phyloP scores from a whole-genome alignment of 2,329 filamentous ascomycete species.

The Curvularia sp. region DNA sequence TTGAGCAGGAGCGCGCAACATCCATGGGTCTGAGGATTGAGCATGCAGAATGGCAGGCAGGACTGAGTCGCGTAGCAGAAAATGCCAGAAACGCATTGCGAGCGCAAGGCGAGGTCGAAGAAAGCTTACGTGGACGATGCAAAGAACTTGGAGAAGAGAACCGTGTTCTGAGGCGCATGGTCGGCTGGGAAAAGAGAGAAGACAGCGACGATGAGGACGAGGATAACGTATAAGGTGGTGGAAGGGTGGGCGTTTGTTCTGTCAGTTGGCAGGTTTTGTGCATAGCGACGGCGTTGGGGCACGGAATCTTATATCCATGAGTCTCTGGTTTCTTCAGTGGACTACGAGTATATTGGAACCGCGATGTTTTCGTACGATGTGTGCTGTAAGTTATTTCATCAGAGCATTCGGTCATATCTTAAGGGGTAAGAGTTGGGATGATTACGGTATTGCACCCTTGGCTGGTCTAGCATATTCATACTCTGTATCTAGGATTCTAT shows the following conservation, averaged over 20 bases:
- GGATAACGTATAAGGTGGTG: slow-evolving; percentile 9
- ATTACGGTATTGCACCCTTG: not conserved
- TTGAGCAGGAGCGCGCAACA: slow-evolving; percentile 53
- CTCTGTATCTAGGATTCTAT: not conserved
- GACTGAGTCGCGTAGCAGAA: slow-evolving; percentile 53
- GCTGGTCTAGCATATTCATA: not conserved
- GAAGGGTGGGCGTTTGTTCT: not conserved
- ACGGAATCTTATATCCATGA: not conserved
- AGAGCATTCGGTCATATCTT: not conserved
- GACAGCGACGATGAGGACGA: slow-evolving; percentile 53
- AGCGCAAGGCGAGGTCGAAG: slow-evolving; percentile 47
- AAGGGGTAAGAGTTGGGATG: not conserved
- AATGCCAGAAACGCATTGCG: slow-evolving; percentile 51
- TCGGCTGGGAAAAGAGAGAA: slow-evolving; percentile 54
- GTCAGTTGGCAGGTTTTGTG: slow-evolving; percentile 9
- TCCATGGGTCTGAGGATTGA: slow-evolving; percentile 56
- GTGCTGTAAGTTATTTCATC: not conserved
- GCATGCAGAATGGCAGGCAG: slow-evolving; percentile 59
- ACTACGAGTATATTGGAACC: not conserved
- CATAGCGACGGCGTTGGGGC: slow-evolving; percentile 35
- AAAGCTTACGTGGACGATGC: slow-evolving; percentile 49
- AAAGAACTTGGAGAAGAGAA: slow-evolving; percentile 58
- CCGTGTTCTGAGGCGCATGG: slow-evolving; percentile 53
- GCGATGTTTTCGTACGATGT: not conserved
- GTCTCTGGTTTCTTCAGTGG: not conserved